Conservation (phyloP, 2,329 filamentous ascomycete genomes). For the Epichloe aotearoae region DNA sequence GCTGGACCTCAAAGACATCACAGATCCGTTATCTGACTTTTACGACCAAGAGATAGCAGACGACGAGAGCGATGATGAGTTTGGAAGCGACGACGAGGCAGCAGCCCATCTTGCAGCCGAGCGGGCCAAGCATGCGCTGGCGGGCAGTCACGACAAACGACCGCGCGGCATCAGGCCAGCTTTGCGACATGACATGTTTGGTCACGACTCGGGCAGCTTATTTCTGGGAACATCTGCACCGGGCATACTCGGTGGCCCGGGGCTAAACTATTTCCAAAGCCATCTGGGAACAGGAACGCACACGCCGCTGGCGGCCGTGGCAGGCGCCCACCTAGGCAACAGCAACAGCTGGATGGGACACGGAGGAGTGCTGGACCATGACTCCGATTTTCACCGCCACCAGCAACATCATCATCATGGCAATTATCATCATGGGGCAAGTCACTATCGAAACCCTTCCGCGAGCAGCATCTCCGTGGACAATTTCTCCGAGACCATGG, state of each 20-base stretch:
- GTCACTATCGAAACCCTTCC: constrained; percentile 31
- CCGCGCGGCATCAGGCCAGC: constrained; percentile 19
- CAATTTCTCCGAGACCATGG: constrained; percentile 20
- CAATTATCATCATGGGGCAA: constrained; percentile 12
- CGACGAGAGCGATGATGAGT: constrained; percentile 27
- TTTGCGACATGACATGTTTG: constrained; percentile 18
- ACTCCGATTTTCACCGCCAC: constrained; percentile 6
- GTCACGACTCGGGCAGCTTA: constrained; percentile 36
- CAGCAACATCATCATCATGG: background rate
- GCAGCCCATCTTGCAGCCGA: constrained; percentile 19
- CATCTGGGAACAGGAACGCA: constrained; percentile 65
- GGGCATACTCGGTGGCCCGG: constrained; percentile 57
- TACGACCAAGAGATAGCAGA: constrained; percentile 68
- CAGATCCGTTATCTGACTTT: constrained; percentile 89
- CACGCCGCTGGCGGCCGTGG: constrained; percentile 67
- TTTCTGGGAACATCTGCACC: constrained; percentile 48
- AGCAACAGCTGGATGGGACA: constrained; percentile 23
- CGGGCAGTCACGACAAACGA: constrained; percentile 5
- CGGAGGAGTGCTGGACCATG: constrained; percentile 2
- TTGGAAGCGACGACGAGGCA: constrained; percentile 17
- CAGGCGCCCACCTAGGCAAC: constrained; percentile 42
- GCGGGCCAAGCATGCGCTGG: constrained; percentile 1
- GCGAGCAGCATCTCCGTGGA: constrained; percentile 33
- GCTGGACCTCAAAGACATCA: constrained; percentile 91
- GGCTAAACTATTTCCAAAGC: constrained; percentile 71